A percentile compares a stretch with the other conserved stretches of the same genome.
phyloP scores from a whole-genome alignment of 75 land plant genomes.

The Gnetum montanum region DNA sequence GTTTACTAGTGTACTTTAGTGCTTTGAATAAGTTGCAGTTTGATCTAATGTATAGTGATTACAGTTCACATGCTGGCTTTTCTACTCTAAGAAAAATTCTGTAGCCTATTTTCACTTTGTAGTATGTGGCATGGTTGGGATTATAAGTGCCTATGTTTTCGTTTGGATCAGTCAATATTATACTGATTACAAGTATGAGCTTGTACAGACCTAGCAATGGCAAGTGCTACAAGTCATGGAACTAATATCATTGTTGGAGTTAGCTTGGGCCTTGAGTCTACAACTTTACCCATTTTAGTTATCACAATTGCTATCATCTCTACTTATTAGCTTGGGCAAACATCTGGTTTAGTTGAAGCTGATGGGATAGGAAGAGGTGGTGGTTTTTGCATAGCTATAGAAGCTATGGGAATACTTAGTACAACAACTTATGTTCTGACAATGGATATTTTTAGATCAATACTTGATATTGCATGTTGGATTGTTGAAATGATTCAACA shows the following conservation, averaged over 20 bases:
- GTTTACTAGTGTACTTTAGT: too few species aligned
- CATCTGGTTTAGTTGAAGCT: slow-evolving; percentile 83
- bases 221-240: slow-evolving; percentile 90
- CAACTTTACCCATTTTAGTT: slow-evolving; percentile 83
- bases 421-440: slow-evolving; percentile 95
- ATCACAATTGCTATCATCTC: slow-evolving; percentile 77
- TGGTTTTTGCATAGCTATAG: slow-evolving; percentile 93
- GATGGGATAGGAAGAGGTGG: slow-evolving; percentile 80
- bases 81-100: slow-evolving; percentile 94
- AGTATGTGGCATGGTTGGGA: slow-evolving; percentile 92
- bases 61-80: slow-evolving; percentile 94
- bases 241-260: slow-evolving; percentile 96
- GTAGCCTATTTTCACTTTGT: slow-evolving; percentile 96
- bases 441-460: slow-evolving; percentile 99
- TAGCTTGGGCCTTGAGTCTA: slow-evolving; percentile 89
- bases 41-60: not conserved
- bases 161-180: slow-evolving; percentile 95
- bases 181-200: slow-evolving; percentile 96
- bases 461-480: slow-evolving; percentile 98
- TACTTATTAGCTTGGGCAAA: slow-evolving; percentile 83
- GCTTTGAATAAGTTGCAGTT: not conserved
- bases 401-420: slow-evolving; percentile 98
- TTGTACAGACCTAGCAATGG: slow-evolving; percentile 79
- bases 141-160: slow-evolving; percentile 85
- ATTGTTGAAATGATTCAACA: slow-evolving; percentile 98